Conservation (phyloP, 2,329 filamentous ascomycete species). For the Aspergillus nomiae region DNA sequence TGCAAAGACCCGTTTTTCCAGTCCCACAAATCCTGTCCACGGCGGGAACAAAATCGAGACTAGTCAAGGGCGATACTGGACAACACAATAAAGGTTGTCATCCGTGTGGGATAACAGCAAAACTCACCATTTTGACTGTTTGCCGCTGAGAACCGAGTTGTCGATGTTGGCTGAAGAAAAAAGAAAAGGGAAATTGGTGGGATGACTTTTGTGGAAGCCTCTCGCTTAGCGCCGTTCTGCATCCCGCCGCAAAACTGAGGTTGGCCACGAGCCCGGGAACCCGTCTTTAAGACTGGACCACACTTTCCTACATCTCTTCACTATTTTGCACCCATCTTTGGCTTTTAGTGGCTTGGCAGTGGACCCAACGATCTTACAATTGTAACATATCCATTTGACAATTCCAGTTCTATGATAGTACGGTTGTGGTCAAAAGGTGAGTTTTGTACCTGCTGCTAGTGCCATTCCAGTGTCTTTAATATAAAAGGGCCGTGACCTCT, state of each 20-base stretch:
- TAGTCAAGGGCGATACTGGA: constrained; percentile 10
- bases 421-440: no score
- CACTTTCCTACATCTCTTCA: no score
- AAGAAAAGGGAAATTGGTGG: constrained; percentile 33
- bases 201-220: constrained; percentile 43
- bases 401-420: no score
- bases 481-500: background rate
- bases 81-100: constrained; percentile 23
- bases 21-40: constrained; percentile 14
- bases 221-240: constrained; percentile 45
- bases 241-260: constrained; percentile 37
- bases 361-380: no score
- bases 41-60: constrained; percentile 9
- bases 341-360: no score
- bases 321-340: no score
- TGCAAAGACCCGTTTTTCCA: constrained; percentile 72
- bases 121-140: constrained; percentile 50
- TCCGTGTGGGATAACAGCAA: constrained; percentile 27
- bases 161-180: constrained; percentile 38
- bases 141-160: constrained; percentile 37
- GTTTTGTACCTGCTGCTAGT: background rate
- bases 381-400: no score
- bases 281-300: background rate
- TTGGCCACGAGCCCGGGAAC: constrained; percentile 40
- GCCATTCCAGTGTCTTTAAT: background rate